Base-by-base conservation (phyloP, 139 green algal species). In the Chlamydomonas sp. region DNA sequence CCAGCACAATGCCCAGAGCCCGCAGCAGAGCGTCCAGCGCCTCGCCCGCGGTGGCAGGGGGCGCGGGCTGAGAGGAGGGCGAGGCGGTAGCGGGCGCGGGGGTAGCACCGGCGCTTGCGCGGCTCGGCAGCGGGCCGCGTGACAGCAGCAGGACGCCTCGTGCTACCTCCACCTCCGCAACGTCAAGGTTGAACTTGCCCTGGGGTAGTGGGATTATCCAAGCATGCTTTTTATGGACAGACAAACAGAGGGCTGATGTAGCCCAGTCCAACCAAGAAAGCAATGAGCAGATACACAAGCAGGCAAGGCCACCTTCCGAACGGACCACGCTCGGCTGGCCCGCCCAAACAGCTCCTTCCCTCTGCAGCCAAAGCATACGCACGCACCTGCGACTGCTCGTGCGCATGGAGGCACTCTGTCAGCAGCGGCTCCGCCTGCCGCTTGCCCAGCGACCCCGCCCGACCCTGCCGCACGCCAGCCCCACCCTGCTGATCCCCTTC, bases 121-220 rank as follows among this genome's bases (percentile, higher is more conserved):
- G 71, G 57, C 20, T 20, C 62, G 79, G 2, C 16, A 68, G 5
- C 63, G 75, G 20, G 4, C 84, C 75, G 20, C 66, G 84, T 1
- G 10, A 71, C 10, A 71, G 10, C 9, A 18, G 66, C 9, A 71
- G 10, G 1, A 18, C 66, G 66, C 9, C 66, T 71, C 31, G 66
- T 71, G 84, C 75, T 75, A 88, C 63, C 76, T 88, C 75, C 74
- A 83, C 84, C 74, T 88, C 84, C 72, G 84, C 84, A 61, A 88
- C 84, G 18, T 88, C 84, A 17, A 88, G 74, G 75, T 77, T 88
- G 84, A 88, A 88, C 84, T 88, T 88, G 64, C 84, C 84, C 84
- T 88, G 84, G 5, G 60, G 76, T 49, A 16, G 68, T 49, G 78
- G 15, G 69, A 31, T n/a, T 8, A 76, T 16, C 69, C 69, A 76